These are phyloP conservation scores for Schoenoplectus tabernaemontani DNA, from an alignment of 202 grass and related monocot species.

Conservation along the genomic window DNA sequence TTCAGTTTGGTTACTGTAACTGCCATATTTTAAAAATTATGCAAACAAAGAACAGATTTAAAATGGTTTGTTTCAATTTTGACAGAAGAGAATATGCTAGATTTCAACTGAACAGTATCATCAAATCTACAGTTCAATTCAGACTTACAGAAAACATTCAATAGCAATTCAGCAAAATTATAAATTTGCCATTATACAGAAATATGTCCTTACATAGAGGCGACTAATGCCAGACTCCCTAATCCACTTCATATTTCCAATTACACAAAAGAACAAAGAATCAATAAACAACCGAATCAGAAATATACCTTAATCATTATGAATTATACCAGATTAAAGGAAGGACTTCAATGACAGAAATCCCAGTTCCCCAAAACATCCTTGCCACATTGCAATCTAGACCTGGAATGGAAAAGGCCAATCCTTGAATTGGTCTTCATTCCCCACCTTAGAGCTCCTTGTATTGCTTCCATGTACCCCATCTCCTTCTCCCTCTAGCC, in stretches of 20 bases:
- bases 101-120: too few relatives aligned
- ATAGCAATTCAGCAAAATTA: slow-evolving; percentile 14
- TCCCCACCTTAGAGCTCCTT: slow-evolving; percentile 27
- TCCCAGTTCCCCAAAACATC: not conserved
- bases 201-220: slow-evolving; percentile 5
- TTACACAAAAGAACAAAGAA: slow-evolving; percentile 12
- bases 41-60: too few relatives aligned
- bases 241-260: not conserved
- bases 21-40: too few relatives aligned
- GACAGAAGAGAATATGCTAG: too few relatives aligned
- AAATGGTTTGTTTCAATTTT: too few relatives aligned
- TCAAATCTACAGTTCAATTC: too few relatives aligned
- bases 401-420: slow-evolving; percentile 77
- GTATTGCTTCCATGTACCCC: not conserved
- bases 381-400: slow-evolving; percentile 16
- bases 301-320: slow-evolving; percentile 25
- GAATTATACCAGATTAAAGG: not conserved
- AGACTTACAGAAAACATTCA: not conserved
- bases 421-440: slow-evolving; percentile 53
- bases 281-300: slow-evolving; percentile 11
- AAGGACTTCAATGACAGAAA: slow-evolving; percentile 33
- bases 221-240: not conserved
- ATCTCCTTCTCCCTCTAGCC: slow-evolving; percentile 42
- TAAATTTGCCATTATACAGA: slow-evolving; percentile 27
- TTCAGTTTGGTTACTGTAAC: too few relatives aligned